Base-by-base conservation (phyloP, 768 basidiomycete genomes). In the Amanita phalloides region DNA sequence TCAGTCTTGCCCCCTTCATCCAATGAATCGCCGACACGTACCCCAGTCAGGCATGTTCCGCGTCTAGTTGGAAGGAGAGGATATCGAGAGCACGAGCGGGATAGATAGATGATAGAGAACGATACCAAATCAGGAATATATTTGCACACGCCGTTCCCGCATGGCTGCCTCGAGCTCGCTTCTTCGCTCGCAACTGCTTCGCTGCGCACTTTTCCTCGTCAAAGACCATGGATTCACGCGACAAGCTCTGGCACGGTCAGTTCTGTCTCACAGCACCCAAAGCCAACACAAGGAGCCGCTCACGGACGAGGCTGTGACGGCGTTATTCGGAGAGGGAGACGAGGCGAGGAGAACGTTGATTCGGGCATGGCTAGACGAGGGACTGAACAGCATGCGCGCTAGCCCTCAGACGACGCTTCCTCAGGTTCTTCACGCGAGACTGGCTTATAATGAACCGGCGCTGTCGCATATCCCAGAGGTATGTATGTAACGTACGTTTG, bases 281-380 rank as follows among this genome's bases (percentile, higher is more conserved):
- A 76, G 79, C 5, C 51, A 62, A 26, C 82, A 81, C 58, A 21
- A 72, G 1, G 67, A 74, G 51, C 86, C 85, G 6, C 77, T 91
- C 20, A 75, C 82, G 0, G 87, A 90, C 53, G 67, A 71, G 0
- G 82, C 86, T 0, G 76, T 91, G 20, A 77, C 82, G 2, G 75
- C 84, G 5, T 68, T 91, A 5, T 92, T 90, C 65, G 89, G 89
- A 6, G 57, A 61, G 11, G 89, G 83, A 21, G 79, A 86, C 51
- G 64, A 77, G 28, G 86, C 89, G 1, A 70, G 82, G 11, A 71
- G 73, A 49, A 76, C 75, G 3, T 71, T 92, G 26, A 73, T 90
- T 39, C 64, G 71, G n/a, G 83, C 82, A 0, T 92, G 89, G 88
- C 60, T 91, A 33, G 76, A 82, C 17, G 78, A 82, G 53, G 88